Base-by-base conservation (phyloP, 164 flowering plant genomes). In the Piper betle region DNA sequence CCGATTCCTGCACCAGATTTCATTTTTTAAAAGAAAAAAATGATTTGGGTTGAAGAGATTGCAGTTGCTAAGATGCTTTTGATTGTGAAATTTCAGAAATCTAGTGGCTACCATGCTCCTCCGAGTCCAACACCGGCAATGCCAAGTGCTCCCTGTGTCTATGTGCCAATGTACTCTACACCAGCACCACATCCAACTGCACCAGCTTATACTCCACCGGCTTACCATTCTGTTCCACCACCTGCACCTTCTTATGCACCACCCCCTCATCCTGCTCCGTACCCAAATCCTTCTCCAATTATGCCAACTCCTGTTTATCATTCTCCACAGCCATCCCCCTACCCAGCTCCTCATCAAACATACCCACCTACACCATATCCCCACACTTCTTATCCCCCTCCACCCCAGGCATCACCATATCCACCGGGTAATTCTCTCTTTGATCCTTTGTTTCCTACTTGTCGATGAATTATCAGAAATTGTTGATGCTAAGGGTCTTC, bases 271-370 rank as follows among this genome's bases (percentile, higher is more conserved):
- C 61, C 64, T 3, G 13, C 63, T 52, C 57, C 61, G 39, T 52
- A 57, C 4, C 25, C 71, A 5, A 15, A 39, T 70, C 73, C 58
- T 53, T 73, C 33, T 40, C 59, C 69, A 5, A 74, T 75, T 65
- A 78, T 80, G 12, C 72, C 82, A 46, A 52, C 78, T 0, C 62
- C 74, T 25, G 75, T 75, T 62, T 66, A 75, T 63, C 73, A 68
- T n/a, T 68, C 63, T 17, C 63, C 75, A 37, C 74, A 59, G 19
- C 60, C 77, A 37, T 54, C 78, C n/a, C 72, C 72, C 8, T 81
- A 78, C 74, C 91, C 87, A 67, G 74, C 90, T 76, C 91, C 87
- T 71, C 77, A 88, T 4, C 71, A 69, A 18, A 57, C 80, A 10
- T 86, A 82, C 57, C 84, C 84, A 25, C 75, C 82, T 54, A 62